Conservation (phyloP, 108 stramenopile genomes). For the Nitzschia sp. region DNA sequence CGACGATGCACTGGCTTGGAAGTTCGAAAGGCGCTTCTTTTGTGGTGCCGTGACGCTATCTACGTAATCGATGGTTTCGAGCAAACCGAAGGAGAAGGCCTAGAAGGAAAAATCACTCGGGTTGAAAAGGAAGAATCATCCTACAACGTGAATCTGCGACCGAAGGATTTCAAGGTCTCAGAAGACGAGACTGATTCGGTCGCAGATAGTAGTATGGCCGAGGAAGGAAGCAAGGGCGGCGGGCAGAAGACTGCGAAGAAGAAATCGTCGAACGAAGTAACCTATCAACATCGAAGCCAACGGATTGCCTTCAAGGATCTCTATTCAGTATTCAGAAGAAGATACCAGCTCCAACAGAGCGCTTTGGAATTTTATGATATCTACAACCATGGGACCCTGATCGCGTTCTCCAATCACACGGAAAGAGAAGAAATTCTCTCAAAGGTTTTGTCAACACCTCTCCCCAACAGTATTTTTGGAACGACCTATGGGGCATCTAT, state of each 20-base stretch:
- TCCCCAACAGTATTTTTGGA: slow-evolving; percentile 85
- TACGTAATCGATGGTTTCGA: slow-evolving; percentile 92
- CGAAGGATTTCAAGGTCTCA: slow-evolving; percentile 46
- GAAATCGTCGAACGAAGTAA: slow-evolving; percentile 61
- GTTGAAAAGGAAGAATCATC: slow-evolving; percentile 77
- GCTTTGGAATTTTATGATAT: slow-evolving; percentile 94
- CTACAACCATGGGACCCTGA: slow-evolving; percentile 72
- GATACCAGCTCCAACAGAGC: slow-evolving; percentile 93
- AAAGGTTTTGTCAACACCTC: slow-evolving; percentile 64
- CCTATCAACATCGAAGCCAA: slow-evolving; percentile 85
- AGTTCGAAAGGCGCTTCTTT: slow-evolving; percentile 79
- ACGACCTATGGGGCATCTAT: slow-evolving; percentile 64
- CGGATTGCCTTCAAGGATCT: slow-evolving; percentile 79
- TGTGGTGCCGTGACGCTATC: slow-evolving; percentile 78
- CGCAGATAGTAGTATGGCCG: slow-evolving; percentile 23
- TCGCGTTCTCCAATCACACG: slow-evolving; percentile 65
- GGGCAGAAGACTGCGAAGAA: slow-evolving; percentile 21
- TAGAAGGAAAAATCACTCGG: slow-evolving; percentile 79
- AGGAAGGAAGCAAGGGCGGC: slow-evolving; percentile 21
- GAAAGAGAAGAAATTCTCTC: slow-evolving; percentile 82
- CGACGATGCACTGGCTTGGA: slow-evolving; percentile 87
- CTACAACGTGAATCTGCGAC: slow-evolving; percentile 74
- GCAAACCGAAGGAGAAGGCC: slow-evolving; percentile 77
- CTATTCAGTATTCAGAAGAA: slow-evolving; percentile 81
- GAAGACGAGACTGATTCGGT: slow-evolving; percentile 31